Evolutionary conservation across 768 basidiomycete genomes (phyloP), one percentile per base, ranked within the genome.

Genomic region (Termitomyces sp.): DNA sequence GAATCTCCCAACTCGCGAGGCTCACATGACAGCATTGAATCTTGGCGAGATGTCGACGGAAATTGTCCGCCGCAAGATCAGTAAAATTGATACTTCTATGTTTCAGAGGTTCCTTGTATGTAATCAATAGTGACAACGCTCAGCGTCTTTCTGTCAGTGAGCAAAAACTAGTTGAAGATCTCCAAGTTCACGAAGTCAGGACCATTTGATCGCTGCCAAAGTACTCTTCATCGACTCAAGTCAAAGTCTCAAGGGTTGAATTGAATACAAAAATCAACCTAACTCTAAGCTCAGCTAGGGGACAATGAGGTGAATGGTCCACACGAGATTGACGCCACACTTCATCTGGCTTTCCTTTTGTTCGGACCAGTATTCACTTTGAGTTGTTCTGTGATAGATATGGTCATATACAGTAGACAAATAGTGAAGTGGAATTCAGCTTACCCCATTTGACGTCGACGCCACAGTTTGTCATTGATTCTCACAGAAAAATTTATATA

Each of bases 21-120:
- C 17, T 74, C 73, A 28, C 54, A 65, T 24, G 74, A 76, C 57
- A 69, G 71, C 38, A 75, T 76, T 44, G 63, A 73, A 60, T 75
- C 74, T 43, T 76, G 73, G 74, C 60, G 59, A 30, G 63, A 66
- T 34, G 50, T 22, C 34, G 55, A 54, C 58, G 53, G 46, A 5
- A 8, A 34, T 14, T 17, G 42, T 24, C 22, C 10, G 2, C 10
- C 6, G 14, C 5, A 51, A 32, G 26, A 42, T 26, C 26, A 21
- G 15, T 4, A 15, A 10, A 28, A 15, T n/a, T 24, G 22, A 3
- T 53, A 9, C 37, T 42, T 30, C 2, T 4, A 12, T 41, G 12
- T 19, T 28, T 14, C n/a, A 12, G 1, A 24, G 10, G 10, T n/a
- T n/a, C 22, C 15, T 37, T 24, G 19, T 32, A 34, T 34, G 2